Conservation (phyloP, 768 basidiomycete species). For the Exidia glandulosa region DNA sequence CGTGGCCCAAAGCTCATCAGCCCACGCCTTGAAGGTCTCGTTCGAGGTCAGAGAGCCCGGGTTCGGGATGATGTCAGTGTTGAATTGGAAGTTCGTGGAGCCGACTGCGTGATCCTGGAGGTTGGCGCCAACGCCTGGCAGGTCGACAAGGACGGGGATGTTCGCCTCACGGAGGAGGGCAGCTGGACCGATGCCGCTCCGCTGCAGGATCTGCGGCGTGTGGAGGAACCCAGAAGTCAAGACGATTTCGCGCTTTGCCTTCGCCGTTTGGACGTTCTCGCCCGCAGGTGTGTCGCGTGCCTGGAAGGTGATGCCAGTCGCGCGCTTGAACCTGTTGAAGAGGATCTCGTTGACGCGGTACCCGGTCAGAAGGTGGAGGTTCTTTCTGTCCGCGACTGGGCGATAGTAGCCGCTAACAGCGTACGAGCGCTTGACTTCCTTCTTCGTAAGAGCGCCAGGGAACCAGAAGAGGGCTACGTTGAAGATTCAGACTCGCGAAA, state of each 20-base stretch:
- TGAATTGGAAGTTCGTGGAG: not conserved
- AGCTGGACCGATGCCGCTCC: conserved; percentile 33
- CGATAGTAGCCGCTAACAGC: not conserved
- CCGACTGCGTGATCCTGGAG: not conserved
- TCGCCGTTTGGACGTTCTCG: not conserved
- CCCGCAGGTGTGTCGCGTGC: not conserved
- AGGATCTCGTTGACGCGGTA: not conserved
- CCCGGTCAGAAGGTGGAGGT: not conserved
- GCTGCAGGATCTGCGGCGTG: not conserved
- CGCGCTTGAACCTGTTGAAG: not conserved
- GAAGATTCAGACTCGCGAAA: not conserved
- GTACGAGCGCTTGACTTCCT: not conserved
- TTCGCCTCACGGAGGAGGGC: conserved; percentile 22
- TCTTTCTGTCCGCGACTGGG: not conserved
- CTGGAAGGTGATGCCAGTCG: not conserved
- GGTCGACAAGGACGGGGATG: conserved; percentile 19
- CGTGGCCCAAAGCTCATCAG: not conserved
- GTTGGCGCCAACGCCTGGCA: conserved; percentile 22
- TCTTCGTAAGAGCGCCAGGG: not conserved
- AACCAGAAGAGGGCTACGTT: not conserved
- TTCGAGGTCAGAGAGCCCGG: not conserved
- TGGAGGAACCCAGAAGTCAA: not conserved
- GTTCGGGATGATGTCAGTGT: not conserved
- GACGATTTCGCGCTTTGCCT: not conserved
- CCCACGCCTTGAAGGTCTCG: not conserved